phyloP scores from a whole-genome alignment of 768 basidiomycete species.

The Trametopsis cervina region DNA sequence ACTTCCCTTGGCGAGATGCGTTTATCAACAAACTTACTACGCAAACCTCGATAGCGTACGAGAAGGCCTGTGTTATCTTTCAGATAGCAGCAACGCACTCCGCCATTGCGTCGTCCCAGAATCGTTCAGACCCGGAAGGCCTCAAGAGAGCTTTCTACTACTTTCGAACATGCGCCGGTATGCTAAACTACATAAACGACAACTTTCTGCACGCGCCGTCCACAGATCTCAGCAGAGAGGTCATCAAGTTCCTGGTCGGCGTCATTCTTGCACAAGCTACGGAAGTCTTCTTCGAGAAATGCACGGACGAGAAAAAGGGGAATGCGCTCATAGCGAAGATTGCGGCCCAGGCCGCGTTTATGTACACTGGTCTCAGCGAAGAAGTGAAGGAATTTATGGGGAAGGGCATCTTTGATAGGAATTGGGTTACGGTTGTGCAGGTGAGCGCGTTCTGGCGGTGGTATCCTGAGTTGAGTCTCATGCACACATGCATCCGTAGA shows the following conservation, averaged over 20 bases:
- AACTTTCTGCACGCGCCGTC: constrained; percentile 98
- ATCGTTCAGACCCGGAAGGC: constrained; percentile 84
- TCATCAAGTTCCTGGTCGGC: constrained; percentile 88
- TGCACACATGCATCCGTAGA: constrained; percentile 34
- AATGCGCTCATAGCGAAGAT: constrained; percentile 76
- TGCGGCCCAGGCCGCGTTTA: constrained; percentile 69
- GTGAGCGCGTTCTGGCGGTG: too few relatives aligned
- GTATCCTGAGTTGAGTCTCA: too few relatives aligned
- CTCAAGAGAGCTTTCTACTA: constrained; percentile 91
- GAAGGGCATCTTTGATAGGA: constrained; percentile 91
- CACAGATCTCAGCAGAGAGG: constrained; percentile 89
- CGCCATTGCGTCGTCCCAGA: constrained; percentile 80
- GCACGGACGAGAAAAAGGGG: constrained; percentile 86
- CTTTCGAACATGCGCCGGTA: constrained; percentile 84
- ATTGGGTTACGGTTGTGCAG: constrained; percentile 87
- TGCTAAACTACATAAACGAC: constrained; percentile 98
- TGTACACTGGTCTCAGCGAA: constrained; percentile 80
- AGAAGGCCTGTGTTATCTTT: constrained; percentile 96
- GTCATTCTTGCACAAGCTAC: constrained; percentile 90
- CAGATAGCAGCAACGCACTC: constrained; percentile 94
- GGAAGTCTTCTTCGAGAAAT: constrained; percentile 94
- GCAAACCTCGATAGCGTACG: constrained; percentile 94
- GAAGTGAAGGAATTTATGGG: constrained; percentile 96
- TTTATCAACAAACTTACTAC: constrained; percentile 92
- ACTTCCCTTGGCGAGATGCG: constrained; percentile 95